Conservation (phyloP, 805 yeast genomes). For the Barnettozyma pratensis region DNA sequence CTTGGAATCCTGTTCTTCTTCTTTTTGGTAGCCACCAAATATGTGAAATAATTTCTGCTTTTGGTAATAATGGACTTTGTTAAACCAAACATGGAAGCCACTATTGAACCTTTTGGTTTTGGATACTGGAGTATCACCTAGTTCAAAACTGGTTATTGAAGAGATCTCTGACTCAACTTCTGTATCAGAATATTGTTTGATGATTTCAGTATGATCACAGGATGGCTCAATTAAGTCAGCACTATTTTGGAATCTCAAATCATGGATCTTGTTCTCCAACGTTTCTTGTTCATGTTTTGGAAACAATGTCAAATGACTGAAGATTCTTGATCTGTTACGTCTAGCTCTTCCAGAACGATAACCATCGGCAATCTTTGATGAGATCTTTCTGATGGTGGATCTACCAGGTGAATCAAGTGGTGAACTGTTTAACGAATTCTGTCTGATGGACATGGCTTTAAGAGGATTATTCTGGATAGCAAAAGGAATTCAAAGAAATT, state of each 20-base stretch:
- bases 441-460: conserved; percentile 1
- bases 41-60: background rate
- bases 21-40: background rate
- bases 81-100: conserved; percentile 8
- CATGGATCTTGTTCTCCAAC: background rate
- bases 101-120: conserved; percentile 5
- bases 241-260: conserved; percentile 4
- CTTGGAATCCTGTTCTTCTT: background rate
- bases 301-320: background rate
- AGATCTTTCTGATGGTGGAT: conserved; percentile 4
- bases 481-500: background rate
- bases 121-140: conserved; percentile 7
- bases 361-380: conserved; percentile 2
- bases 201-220: background rate
- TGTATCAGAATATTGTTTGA: background rate
- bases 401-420: background rate
- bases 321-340: background rate
- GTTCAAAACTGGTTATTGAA: conserved; percentile 6
- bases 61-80: conserved; percentile 5
- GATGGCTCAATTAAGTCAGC: conserved; percentile 1
- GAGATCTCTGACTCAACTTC: background rate
- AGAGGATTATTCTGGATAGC: background rate
- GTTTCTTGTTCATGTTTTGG: background rate
- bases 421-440: background rate
- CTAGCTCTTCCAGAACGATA: background rate